Base-by-base conservation (phyloP, 257 asterid genomes). In the Voacanga thouarsii region DNA sequence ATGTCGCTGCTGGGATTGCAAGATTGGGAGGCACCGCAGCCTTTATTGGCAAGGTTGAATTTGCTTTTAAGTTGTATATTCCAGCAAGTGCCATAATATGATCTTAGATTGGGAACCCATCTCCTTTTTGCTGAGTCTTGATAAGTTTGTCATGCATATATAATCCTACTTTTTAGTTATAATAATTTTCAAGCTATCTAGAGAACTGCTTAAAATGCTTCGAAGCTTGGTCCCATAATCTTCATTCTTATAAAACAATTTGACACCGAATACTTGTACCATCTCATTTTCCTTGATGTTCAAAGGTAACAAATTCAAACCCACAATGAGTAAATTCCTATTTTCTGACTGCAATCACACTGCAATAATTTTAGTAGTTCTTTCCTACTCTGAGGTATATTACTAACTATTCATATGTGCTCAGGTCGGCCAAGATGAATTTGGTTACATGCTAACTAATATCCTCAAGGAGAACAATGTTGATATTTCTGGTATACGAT, bases 371-470 rank as follows among this genome's bases (percentile, higher is more conserved):
- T 10, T 63, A 60, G 66, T 24, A 9, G 70, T 24, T 64, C 4
- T 37, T 30, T 41, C 45, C 71, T 37, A 5, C 41, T 71, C 55
- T 37, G 55, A 59, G 7, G 23, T 33, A 14, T 18, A 9, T 53
- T 24, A 24, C 37, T 75, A 44, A 44, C 28, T 15, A 60, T 0
- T 10, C 19, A 60, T 44, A 14, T 61, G 28, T 33, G 59, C 37
- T 45, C 79, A 84, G 87, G 84, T 84, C 50, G 87, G 87, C 0
- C 76, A 73, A 47, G 87, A 84, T 49, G 87, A 84, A 56, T 84
- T 84, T 64, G 87, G 87, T n/a, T 39, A 77, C 12, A 84, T 84
- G 87, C 78, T 84, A 33, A 80, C 84, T 44, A 72, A 78, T 56
- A 80, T 81, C 43, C 72, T 84, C n/a, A 84, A 80, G 71, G 50